These are phyloP conservation scores for Xenoacremonium recifei DNA, from an alignment of 2,329 filamentous ascomycete species.

Conservation along the genomic window DNA sequence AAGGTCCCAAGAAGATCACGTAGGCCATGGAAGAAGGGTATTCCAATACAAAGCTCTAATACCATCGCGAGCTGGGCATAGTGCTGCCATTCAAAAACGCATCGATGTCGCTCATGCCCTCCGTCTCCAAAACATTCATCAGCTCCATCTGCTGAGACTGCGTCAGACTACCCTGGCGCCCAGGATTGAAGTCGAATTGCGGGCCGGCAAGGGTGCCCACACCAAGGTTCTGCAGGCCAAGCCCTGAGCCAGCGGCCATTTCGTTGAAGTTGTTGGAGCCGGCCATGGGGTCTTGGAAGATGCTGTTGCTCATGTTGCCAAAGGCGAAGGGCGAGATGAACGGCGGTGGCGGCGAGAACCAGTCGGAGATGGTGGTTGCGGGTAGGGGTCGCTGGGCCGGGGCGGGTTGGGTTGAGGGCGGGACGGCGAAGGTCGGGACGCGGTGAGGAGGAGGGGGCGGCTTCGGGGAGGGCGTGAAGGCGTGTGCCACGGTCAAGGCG, in stretches of 20 bases:
- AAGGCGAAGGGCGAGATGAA: conserved; percentile 55
- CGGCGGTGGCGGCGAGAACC: conserved; percentile 52
- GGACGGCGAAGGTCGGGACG: conserved; percentile 39
- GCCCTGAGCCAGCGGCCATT: conserved; percentile 25
- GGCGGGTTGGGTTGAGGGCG: conserved; percentile 34
- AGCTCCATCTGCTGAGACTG: conserved; percentile 81
- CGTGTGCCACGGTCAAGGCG: conserved; percentile 20
- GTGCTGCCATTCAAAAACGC: conserved; percentile 49
- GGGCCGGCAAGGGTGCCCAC: conserved; percentile 22
- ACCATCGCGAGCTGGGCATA: conserved; percentile 32
- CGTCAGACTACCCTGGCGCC: conserved; percentile 67
- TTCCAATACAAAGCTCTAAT: conserved; percentile 15
- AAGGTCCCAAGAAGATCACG: no score
- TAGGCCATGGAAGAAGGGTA: no score
- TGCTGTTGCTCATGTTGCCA: conserved; percentile 38
- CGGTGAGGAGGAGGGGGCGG: conserved; percentile 22
- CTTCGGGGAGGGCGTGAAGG: conserved; percentile 32
- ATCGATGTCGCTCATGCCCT: conserved; percentile 62
- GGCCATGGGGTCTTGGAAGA: conserved; percentile 39
- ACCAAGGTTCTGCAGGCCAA: conserved; percentile 33
- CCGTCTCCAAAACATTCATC: conserved; percentile 75
- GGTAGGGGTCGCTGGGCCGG: conserved; percentile 45
- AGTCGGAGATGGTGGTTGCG: conserved; percentile 42
- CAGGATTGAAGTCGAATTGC: conserved; percentile 36
- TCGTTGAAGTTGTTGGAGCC: conserved; percentile 28